Percentiles rank a stretch among this genome's conserved stretches.
Evolutionary conservation across 1,284 basidiomycete genomes (phyloP).

Genomic region (Neolentinus lepideus): DNA sequence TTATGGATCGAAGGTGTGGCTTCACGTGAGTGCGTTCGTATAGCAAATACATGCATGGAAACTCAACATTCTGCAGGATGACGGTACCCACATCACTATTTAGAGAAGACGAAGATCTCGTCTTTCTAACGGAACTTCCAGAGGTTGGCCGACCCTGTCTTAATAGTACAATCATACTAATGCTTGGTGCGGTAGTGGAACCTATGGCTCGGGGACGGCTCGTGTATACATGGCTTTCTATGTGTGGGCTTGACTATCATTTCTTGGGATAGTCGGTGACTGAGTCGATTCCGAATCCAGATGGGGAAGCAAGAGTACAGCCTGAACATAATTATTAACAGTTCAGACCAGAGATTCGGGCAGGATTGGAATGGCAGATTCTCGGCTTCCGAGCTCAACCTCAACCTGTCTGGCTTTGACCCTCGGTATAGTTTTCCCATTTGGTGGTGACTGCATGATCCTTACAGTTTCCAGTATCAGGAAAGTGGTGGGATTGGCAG

Average conservation of each 20-base stretch:
- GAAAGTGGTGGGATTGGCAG: neutral
- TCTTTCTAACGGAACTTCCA: neutral
- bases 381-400: neutral
- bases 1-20: neutral
- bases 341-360: neutral
- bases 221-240: neutral
- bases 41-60: neutral
- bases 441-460: no score
- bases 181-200: neutral
- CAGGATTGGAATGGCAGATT: neutral
- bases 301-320: neutral
- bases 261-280: neutral
- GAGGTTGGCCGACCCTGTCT: neutral
- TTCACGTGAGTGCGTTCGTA: neutral
- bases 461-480: neutral
- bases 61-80: neutral
- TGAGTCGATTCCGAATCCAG: neutral
- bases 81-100: neutral
- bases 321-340: neutral
- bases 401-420: neutral
- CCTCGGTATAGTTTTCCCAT: neutral
- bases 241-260: neutral
- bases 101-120: neutral
- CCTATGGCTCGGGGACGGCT: constrained; percentile 3
- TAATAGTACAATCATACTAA: neutral